phyloP scores from a whole-genome alignment of 2,329 filamentous ascomycete genomes.

The Fusarium domesticum region DNA sequence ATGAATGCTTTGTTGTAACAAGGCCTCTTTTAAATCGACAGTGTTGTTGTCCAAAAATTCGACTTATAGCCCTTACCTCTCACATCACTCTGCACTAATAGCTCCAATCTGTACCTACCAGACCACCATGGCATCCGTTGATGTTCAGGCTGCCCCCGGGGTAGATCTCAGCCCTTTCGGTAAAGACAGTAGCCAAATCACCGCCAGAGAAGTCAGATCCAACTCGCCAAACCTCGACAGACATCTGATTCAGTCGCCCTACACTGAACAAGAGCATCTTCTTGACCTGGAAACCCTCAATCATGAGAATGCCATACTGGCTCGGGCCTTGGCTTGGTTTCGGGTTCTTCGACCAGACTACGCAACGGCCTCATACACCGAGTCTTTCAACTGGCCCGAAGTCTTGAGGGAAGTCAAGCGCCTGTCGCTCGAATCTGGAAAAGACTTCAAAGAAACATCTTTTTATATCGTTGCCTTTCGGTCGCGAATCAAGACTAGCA shows the following conservation, averaged over 20 bases:
- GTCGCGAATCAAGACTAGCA: slow-evolving; percentile 65
- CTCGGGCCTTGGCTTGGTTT: slow-evolving; percentile 66
- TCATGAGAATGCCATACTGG: slow-evolving; percentile 64
- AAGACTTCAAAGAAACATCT: slow-evolving; percentile 55
- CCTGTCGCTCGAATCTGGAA: slow-evolving; percentile 46
- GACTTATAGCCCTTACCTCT: too few species aligned
- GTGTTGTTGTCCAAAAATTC: too few species aligned
- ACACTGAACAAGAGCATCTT: slow-evolving; percentile 66
- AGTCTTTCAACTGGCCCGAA: slow-evolving; percentile 73
- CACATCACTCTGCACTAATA: neutral
- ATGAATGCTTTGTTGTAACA: neutral
- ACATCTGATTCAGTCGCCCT: slow-evolving; percentile 68
- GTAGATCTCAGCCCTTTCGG: slow-evolving; percentile 24
- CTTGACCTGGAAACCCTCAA: slow-evolving; percentile 69
- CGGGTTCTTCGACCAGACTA: slow-evolving; percentile 65
- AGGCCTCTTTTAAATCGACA: neutral
- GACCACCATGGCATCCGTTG: slow-evolving; percentile 29
- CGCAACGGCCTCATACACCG: slow-evolving; percentile 68
- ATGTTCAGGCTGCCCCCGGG: slow-evolving; percentile 24
- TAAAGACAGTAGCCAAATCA: slow-evolving; percentile 25
- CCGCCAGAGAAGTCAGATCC: slow-evolving; percentile 24
- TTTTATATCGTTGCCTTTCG: slow-evolving; percentile 88
- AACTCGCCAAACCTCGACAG: slow-evolving; percentile 20
- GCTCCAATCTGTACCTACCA: neutral
- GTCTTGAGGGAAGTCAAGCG: slow-evolving; percentile 57